phyloP scores from a whole-genome alignment of 192 early-diverging fungal genomes.

The Coemansia sp. region DNA sequence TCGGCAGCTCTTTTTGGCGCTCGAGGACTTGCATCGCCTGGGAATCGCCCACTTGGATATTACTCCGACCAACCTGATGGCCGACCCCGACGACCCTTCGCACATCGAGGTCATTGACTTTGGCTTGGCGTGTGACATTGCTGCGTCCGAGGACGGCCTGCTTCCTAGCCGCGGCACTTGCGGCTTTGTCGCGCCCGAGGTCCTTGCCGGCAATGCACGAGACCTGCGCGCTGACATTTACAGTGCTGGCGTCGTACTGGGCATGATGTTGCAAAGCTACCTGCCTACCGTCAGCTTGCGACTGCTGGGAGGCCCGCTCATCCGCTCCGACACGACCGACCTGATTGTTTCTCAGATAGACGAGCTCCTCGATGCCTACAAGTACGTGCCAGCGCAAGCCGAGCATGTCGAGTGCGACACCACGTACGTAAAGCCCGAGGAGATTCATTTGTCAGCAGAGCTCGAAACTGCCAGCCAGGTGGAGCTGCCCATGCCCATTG shows the following conservation, averaged over 20 bases:
- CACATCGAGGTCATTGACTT: slow-evolving; percentile 75
- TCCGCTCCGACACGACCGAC: slow-evolving; percentile 70
- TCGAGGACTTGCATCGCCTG: slow-evolving; percentile 63
- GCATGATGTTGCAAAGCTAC: slow-evolving; percentile 76
- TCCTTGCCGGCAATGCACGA: slow-evolving; percentile 40
- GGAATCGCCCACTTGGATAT: slow-evolving; percentile 74
- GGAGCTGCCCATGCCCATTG: not conserved
- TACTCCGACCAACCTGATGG: slow-evolving; percentile 66
- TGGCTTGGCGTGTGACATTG: slow-evolving; percentile 65
- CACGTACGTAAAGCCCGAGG: slow-evolving; percentile 3
- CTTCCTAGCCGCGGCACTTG: slow-evolving; percentile 71
- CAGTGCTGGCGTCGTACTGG: slow-evolving; percentile 69
- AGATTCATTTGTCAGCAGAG: not conserved
- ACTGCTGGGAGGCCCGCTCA: slow-evolving; percentile 69
- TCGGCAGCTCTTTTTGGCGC: slow-evolving; percentile 58
- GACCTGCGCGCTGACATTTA: slow-evolving; percentile 67
- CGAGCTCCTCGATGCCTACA: slow-evolving; percentile 53
- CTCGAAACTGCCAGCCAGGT: too few species aligned
- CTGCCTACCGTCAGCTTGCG: slow-evolving; percentile 65
- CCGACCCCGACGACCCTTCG: slow-evolving; percentile 51
- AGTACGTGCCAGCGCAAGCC: slow-evolving; percentile 32
- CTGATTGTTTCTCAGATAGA: slow-evolving; percentile 58
- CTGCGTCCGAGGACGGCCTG: slow-evolving; percentile 13
- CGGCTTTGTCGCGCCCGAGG: slow-evolving; percentile 75
- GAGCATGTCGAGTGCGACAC: slow-evolving; percentile 38